Conservation (phyloP, 202 grass and related monocot genomes). For the Dendrocalamus latiflorus region DNA sequence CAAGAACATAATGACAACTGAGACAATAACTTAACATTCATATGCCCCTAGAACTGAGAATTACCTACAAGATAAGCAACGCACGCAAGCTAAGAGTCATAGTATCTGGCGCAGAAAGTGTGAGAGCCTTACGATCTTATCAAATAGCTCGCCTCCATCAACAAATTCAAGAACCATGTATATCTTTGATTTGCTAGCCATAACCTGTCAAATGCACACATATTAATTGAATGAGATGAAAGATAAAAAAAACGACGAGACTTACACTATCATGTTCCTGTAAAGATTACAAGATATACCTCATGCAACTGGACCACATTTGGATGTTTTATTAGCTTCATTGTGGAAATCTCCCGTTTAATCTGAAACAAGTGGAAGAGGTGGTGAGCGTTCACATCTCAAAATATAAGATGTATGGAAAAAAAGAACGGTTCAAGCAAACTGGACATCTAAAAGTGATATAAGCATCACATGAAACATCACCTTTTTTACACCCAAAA, state of each 20-base stretch:
- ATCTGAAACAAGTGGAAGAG: slow-evolving; percentile 48
- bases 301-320: slow-evolving; percentile 92
- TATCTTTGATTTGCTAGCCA: slow-evolving; percentile 95
- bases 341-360: slow-evolving; percentile 90
- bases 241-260: background rate
- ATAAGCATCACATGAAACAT: background rate
- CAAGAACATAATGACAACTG: background rate
- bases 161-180: slow-evolving; percentile 99
- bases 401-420: background rate
- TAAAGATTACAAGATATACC: slow-evolving; percentile 48
- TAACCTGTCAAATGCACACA: slow-evolving; percentile 55
- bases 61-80: background rate
- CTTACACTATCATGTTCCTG: background rate
- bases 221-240: background rate
- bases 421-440: no score
- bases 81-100: background rate
- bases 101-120: background rate
- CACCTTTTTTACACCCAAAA: background rate
- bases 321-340: slow-evolving; percentile 98
- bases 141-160: slow-evolving; percentile 92
- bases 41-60: background rate
- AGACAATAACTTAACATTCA: slow-evolving; percentile 5
- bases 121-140: slow-evolving; percentile 80
- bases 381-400: background rate
- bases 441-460: background rate